phyloP scores from a whole-genome alignment of 352 stramenopile species.

The Phytophthora chlamydospora region DNA sequence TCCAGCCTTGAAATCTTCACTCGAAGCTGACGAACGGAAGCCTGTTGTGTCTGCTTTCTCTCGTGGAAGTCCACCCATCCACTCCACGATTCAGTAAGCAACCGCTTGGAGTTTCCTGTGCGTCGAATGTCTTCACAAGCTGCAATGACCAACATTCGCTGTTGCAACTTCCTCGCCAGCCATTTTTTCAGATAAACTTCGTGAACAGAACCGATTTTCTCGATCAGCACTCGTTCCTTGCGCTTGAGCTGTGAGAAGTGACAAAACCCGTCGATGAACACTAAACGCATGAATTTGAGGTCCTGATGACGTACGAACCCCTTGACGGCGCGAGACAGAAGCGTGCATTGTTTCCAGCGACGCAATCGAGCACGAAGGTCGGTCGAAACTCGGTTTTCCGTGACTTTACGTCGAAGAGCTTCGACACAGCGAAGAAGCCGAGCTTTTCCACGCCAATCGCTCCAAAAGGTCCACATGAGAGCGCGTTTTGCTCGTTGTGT shows the following conservation, averaged over 20 bases:
- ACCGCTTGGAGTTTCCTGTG: constrained; percentile 6
- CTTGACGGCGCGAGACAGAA: constrained; percentile 17
- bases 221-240: constrained; percentile 20
- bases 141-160: constrained; percentile 28
- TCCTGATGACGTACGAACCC: constrained; percentile 3
- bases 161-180: constrained; percentile 25
- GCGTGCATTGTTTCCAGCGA: constrained; percentile 27
- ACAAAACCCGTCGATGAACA: constrained; percentile 33
- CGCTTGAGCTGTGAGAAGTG: constrained; percentile 15
- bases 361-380: constrained; percentile 20
- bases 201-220: constrained; percentile 29
- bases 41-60: constrained; percentile 20
- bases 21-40: constrained; percentile 15
- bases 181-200: constrained; percentile 35
- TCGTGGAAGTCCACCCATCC: constrained; percentile 31
- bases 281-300: constrained; percentile 3
- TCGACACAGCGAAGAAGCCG: constrained; percentile 9
- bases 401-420: constrained; percentile 16
- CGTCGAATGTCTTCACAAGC: constrained; percentile 35
- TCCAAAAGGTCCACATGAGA: constrained; percentile 10
- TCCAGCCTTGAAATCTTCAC: constrained; percentile 10
- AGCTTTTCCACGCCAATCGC: constrained; percentile 18
- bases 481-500: background rate
- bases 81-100: constrained; percentile 28
- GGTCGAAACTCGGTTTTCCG: constrained; percentile 6